Conservation (phyloP, 2,329 filamentous ascomycete genomes). For the Gaeumannomyces tritici region DNA sequence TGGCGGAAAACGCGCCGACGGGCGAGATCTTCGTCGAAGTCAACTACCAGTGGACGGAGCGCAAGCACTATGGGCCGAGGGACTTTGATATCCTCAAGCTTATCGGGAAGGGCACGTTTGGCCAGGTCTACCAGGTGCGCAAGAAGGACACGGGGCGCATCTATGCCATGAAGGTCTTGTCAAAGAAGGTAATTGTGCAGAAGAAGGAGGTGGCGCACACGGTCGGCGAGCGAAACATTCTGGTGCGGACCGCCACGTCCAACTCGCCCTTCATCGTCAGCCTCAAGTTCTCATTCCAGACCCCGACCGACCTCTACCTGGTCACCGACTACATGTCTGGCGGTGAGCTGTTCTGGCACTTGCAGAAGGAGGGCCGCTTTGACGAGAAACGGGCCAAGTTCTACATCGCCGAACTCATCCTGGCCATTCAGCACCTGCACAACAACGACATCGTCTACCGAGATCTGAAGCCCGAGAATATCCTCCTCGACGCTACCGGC, state of each 20-base stretch:
- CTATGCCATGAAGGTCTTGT: constrained; percentile 98
- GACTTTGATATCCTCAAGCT: constrained; percentile 95
- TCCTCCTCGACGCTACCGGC: constrained; percentile 89
- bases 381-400: constrained; percentile 93
- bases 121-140: constrained; percentile 94
- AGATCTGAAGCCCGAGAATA: constrained; percentile 96
- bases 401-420: constrained; percentile 94
- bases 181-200: constrained; percentile 99
- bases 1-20: constrained; percentile 61
- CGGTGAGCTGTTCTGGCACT: constrained; percentile 95
- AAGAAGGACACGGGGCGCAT: constrained; percentile 95
- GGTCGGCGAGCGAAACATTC: constrained; percentile 90
- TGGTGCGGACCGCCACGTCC: constrained; percentile 89
- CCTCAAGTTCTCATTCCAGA: constrained; percentile 97
- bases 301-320: constrained; percentile 91
- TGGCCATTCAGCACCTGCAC: constrained; percentile 90
- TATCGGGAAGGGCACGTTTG: constrained; percentile 96
- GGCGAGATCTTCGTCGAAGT: constrained; percentile 88
- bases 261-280: constrained; percentile 97
- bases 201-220: constrained; percentile 99
- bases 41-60: constrained; percentile 76
- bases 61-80: constrained; percentile 85
- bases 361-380: constrained; percentile 94
- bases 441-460: constrained; percentile 97
- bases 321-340: constrained; percentile 99